Base-by-base conservation (phyloP, 164 flowering plant species). In the Tetracentron sinense region DNA sequence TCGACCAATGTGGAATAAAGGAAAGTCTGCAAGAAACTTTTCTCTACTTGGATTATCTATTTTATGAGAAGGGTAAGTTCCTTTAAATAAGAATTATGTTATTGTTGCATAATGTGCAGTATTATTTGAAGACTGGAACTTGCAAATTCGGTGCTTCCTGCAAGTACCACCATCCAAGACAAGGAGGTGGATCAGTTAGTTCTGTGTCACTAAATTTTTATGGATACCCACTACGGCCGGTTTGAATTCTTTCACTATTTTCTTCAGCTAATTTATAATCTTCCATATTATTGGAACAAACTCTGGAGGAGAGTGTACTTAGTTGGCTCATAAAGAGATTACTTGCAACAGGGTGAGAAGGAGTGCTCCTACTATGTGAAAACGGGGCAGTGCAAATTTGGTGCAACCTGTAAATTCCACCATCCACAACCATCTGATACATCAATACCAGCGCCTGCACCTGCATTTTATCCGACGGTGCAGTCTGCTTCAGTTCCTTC, bases 301-400 rank as follows among this genome's bases (percentile, higher is more conserved):
- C 4, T 66, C 16, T 27, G 42, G 51, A 64, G 20, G 7, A 31
- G 1, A 1, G 44, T 33, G 57, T 22, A 6, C 15, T 60, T 31
- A 42, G 35, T 49, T 44, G 8, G 35, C n/a, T 49, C 28, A 49
- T 8, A 56, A 26, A 28, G 15, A 19, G 6, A 46, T 17, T 54
- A 44, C 20, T 48, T 57, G 35, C 25, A 6, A 50, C 85, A 95
- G 99, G 97, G 96, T 51, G 97, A 92, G 73, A 86, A 82, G 56
- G 99, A 92, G 74, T 95, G 99, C 68, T 75, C 90, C 56, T 88
- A 89, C 75, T 95, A 88, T 64, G 62, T 89, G 71, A 89, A 83
- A 72, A 95, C 96, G 15, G 96, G 97, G 54, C 89, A 84, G 31
- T 92, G 99, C 77, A 95, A 88, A 74, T 95, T 95, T 72, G 99